Evolutionary conservation across 116 monocot genomes (phyloP).

Genomic region (Posidonia oceanica): DNA sequence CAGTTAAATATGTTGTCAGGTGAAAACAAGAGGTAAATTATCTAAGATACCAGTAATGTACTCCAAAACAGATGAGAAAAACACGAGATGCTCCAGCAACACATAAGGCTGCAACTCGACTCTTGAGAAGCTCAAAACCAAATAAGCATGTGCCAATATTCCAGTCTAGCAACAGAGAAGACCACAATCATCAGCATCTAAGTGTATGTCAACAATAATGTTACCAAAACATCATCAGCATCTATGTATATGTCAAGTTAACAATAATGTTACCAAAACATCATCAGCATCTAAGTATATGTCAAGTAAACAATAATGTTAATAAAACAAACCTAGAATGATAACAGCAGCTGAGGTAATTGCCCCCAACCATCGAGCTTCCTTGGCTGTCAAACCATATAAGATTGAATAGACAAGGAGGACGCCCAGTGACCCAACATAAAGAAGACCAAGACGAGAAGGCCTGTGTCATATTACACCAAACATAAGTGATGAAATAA

Average conservation of each 20-base stretch:
- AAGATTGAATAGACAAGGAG: constrained; percentile 81
- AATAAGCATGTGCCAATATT: constrained; percentile 86
- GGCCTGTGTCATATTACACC: constrained; percentile 30
- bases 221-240: no score
- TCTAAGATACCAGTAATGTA: constrained; percentile 76
- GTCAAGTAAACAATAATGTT: not conserved
- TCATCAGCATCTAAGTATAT: not conserved
- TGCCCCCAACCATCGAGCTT: constrained; percentile 82
- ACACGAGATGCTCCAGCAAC: constrained; percentile 90
- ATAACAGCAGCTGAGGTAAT: constrained; percentile 81
- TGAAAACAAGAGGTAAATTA: not conserved
- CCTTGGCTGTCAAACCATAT: constrained; percentile 92
- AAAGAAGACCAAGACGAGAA: constrained; percentile 68
- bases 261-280: no score
- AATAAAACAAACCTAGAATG: constrained; percentile 55
- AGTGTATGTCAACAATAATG: not conserved
- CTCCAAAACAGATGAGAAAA: constrained; percentile 98
- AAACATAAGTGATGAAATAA: not conserved
- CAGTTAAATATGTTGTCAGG: not conserved
- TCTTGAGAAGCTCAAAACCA: constrained; percentile 83
- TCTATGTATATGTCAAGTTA: not conserved
- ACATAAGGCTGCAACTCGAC: constrained; percentile 59
- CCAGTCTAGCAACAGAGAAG: constrained; percentile 45
- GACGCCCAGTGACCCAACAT: constrained; percentile 65
- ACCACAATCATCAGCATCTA: not conserved